phyloP scores from a whole-genome alignment of 352 stramenopile species.

The Globisporangium carolinianum region DNA sequence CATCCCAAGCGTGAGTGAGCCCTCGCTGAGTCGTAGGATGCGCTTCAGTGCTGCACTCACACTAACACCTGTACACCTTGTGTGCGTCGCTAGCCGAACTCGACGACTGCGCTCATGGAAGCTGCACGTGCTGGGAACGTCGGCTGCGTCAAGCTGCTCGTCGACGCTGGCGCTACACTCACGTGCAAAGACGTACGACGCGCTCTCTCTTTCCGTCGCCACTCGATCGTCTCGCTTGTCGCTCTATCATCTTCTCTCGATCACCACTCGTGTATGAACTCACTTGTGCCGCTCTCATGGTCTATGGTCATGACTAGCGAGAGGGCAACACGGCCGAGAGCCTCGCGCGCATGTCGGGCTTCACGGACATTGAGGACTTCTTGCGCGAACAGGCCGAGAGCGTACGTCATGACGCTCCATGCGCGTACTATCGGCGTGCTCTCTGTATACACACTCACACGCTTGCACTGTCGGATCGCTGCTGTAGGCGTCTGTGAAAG shows the following conservation, averaged over 20 bases:
- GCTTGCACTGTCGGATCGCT: neutral
- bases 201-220: constrained; percentile 5
- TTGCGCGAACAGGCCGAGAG: constrained; percentile 77
- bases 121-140: constrained; percentile 74
- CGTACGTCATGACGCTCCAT: constrained; percentile 25
- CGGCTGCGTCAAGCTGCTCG: constrained; percentile 63
- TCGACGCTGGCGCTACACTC: constrained; percentile 57
- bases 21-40: neutral
- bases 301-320: constrained; percentile 21
- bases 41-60: neutral
- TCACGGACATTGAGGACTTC: constrained; percentile 72
- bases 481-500: constrained; percentile 72
- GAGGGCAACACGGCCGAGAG: constrained; percentile 73
- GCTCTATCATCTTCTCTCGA: no score
- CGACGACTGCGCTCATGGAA: constrained; percentile 85
- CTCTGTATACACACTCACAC: neutral
- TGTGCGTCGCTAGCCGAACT: constrained; percentile 47
- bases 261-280: no score
- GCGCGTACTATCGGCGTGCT: neutral
- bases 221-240: neutral
- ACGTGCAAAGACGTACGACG: constrained; percentile 62
- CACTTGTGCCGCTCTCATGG: neutral
- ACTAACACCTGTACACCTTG: neutral
- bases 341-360: constrained; percentile 45
- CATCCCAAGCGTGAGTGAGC: constrained; percentile 57